phyloP scores from a whole-genome alignment of 805 yeast species.

The Saccharomycopsis synnaedendra region DNA sequence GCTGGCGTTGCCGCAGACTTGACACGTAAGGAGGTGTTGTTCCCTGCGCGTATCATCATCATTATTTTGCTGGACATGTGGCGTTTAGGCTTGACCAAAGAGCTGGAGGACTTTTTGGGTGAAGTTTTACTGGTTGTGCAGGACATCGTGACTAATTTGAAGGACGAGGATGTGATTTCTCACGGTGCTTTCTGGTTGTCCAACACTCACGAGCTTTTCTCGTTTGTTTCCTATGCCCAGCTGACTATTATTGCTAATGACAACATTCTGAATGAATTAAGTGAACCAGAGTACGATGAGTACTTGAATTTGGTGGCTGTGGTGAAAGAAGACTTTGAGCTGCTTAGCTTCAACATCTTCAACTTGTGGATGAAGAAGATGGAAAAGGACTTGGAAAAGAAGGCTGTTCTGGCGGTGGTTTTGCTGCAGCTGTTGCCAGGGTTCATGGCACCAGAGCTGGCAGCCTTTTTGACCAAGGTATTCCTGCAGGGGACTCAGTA shows the following conservation, averaged over 20 bases:
- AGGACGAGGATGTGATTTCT: conserved; percentile 78
- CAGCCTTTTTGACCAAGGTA: conserved; percentile 73
- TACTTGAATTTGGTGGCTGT: conserved; percentile 82
- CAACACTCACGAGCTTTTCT: conserved; percentile 88
- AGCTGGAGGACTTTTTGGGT: conserved; percentile 83
- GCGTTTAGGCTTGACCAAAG: conserved; percentile 89
- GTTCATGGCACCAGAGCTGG: conserved; percentile 74
- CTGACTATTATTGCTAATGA: conserved; percentile 82
- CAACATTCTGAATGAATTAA: conserved; percentile 69
- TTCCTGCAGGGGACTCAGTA: conserved; percentile 61
- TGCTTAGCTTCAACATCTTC: conserved; percentile 84
- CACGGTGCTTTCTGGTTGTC: conserved; percentile 98
- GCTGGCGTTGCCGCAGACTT: conserved; percentile 77
- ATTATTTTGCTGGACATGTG: conserved; percentile 94
- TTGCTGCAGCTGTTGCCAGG: conserved; percentile 94
- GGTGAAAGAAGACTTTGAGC: conserved; percentile 88
- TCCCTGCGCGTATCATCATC: conserved; percentile 92
- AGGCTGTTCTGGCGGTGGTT: conserved; percentile 91
- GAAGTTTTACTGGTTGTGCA: conserved; percentile 83
- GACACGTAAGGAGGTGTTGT: conserved; percentile 81
- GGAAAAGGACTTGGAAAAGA: conserved; percentile 82
- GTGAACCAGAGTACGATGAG: conserved; percentile 81
- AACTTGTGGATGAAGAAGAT: conserved; percentile 95
- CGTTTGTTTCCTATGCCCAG: conserved; percentile 91
- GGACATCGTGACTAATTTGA: conserved; percentile 63